phyloP scores from a whole-genome alignment of 352 stramenopile species.

The Albugo candida region DNA sequence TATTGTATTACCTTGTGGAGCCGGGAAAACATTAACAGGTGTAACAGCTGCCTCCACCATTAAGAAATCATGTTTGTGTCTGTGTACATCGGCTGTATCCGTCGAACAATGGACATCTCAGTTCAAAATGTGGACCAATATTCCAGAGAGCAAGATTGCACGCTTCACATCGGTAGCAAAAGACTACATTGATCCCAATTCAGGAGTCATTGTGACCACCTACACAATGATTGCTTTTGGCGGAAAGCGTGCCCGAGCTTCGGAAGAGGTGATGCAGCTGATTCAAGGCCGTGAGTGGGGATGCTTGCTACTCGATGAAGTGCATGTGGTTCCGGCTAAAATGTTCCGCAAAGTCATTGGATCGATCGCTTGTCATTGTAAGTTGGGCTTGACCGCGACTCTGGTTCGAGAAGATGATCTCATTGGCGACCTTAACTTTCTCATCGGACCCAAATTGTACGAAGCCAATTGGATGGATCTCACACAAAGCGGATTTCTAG shows the following conservation, averaged over 20 bases:
- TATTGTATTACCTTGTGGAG: conserved; percentile 97
- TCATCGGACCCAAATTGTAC: conserved; percentile 95
- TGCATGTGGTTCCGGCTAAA: conserved; percentile 96
- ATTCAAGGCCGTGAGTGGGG: conserved; percentile 96
- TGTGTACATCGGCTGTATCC: conserved; percentile 95
- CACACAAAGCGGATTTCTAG: conserved; percentile 91
- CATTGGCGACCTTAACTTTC: conserved; percentile 98
- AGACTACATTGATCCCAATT: conserved; percentile 64
- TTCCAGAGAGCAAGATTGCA: conserved; percentile 68
- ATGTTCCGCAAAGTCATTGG: conserved; percentile 95
- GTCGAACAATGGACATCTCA: conserved; percentile 97
- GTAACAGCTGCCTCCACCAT: conserved; percentile 93
- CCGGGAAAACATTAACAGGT: conserved; percentile 68
- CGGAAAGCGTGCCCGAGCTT: conserved; percentile 80
- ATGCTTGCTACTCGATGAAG: conserved; percentile 92
- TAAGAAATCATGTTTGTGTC: conserved; percentile 94
- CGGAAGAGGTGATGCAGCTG: conserved; percentile 89
- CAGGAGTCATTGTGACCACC: conserved; percentile 90
- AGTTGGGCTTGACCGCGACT: conserved; percentile 96
- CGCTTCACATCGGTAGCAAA: conserved; percentile 69
- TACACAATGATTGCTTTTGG: conserved; percentile 96
- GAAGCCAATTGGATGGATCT: conserved; percentile 99
- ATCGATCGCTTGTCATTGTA: conserved; percentile 92
- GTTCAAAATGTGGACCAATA: conserved; percentile 97
- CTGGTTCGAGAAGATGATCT: conserved; percentile 98